phyloP scores from a whole-genome alignment of 768 basidiomycete genomes.

The Asterophora lycoperdoides region DNA sequence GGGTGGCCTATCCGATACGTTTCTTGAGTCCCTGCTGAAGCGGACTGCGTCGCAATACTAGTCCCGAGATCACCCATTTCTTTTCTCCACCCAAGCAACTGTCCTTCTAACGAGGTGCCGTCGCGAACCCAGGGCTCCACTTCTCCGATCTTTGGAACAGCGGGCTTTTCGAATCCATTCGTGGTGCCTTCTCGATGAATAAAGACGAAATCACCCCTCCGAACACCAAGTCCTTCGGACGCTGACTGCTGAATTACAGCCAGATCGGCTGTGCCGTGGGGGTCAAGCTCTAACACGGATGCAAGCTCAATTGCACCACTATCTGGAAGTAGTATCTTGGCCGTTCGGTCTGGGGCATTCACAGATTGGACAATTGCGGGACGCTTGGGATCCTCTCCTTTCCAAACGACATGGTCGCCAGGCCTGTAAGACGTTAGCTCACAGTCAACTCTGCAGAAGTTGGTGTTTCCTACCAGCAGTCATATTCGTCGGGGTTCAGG shows the following conservation, averaged over 20 bases:
- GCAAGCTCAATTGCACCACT: constrained; percentile 56
- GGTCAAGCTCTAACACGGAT: constrained; percentile 85
- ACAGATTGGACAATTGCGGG: constrained; percentile 78
- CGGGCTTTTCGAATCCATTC: constrained; percentile 66
- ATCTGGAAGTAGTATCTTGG: constrained; percentile 56
- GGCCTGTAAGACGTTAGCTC: constrained; percentile 51
- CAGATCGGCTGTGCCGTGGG: constrained; percentile 64
- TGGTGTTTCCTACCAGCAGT: constrained; percentile 70
- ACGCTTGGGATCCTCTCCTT: constrained; percentile 61
- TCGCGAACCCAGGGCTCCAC: constrained; percentile 78
- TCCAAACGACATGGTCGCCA: constrained; percentile 86
- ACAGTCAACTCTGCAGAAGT: background rate
- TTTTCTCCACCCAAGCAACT: constrained; percentile 66
- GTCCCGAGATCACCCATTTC: constrained; percentile 65
- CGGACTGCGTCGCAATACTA: constrained; percentile 46
- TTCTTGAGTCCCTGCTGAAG: constrained; percentile 34
- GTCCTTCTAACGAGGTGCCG: constrained; percentile 44
- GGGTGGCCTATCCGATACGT: constrained; percentile 39
- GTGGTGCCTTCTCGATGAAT: constrained; percentile 65
- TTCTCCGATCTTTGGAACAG: constrained; percentile 83
- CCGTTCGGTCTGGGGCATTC: constrained; percentile 66
- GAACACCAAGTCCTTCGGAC: constrained; percentile 70
- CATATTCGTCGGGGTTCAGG: constrained; percentile 86
- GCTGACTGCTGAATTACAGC: constrained; percentile 35
- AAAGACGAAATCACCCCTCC: constrained; percentile 81